A percentile compares a stretch with the other conserved stretches of the same genome.
Conservation (phyloP, 2,329 filamentous ascomycete species). For the Aureobasidium namibiae region DNA sequence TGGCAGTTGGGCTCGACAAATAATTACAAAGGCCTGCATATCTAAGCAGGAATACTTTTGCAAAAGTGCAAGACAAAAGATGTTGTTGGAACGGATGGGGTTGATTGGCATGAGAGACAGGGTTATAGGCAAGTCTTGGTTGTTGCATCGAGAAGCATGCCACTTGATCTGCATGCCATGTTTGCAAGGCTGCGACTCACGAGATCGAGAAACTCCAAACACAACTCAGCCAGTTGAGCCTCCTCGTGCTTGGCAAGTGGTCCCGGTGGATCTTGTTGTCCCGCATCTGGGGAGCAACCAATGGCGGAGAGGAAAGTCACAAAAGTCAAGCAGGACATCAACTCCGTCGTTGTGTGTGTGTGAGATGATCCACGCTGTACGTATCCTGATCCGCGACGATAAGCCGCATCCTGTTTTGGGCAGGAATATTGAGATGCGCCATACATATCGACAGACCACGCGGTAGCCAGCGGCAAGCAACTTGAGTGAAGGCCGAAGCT, state of each 20-base stretch:
- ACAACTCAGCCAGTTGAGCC: background rate
- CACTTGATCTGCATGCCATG: background rate
- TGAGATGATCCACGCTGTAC: background rate
- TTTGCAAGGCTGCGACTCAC: background rate
- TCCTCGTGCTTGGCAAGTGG: background rate
- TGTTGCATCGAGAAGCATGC: background rate
- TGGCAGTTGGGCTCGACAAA: background rate
- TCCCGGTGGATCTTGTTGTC: background rate
- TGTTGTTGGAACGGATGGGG: background rate
- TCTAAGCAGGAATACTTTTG: background rate
- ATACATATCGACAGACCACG: background rate
- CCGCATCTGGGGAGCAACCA: background rate
- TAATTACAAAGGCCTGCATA: background rate
- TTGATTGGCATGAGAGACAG: background rate
- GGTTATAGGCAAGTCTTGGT: background rate
- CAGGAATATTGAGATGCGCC: background rate
- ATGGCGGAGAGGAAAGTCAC: background rate
- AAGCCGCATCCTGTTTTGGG: background rate
- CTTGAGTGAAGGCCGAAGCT: background rate
- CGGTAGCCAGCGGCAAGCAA: background rate
- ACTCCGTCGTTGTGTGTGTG: background rate
- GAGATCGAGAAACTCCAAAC: background rate
- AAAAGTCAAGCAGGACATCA: background rate
- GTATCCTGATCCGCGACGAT: background rate
- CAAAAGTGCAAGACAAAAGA: background rate